Conservation (phyloP, 164 flowering plant species). For the Chimonanthus salicifolius region DNA sequence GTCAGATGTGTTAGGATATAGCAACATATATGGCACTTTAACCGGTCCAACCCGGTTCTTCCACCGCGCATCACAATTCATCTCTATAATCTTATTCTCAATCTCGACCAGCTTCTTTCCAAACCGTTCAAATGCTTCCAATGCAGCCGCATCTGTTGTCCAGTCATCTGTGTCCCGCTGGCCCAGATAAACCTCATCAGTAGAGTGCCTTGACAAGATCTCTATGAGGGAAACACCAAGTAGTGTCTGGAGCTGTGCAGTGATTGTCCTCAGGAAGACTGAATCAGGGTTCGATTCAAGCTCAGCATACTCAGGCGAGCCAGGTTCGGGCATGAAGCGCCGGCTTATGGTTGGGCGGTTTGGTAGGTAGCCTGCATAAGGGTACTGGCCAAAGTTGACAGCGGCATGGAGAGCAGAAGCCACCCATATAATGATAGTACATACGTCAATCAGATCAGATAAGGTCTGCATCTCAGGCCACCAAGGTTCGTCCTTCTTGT, state of each 20-base stretch:
- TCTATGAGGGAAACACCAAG: conserved; percentile 74
- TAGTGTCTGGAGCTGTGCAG: conserved; percentile 67
- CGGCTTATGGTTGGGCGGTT: conserved; percentile 84
- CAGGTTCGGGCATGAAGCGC: conserved; percentile 78
- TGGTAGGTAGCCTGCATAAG: conserved; percentile 79
- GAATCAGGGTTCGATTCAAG: conserved; percentile 52
- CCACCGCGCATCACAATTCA: conserved; percentile 30
- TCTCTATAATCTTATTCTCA: conserved; percentile 44
- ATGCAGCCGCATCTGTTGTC: conserved; percentile 49
- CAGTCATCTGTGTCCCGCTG: conserved; percentile 59
- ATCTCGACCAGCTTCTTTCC: conserved; percentile 39
- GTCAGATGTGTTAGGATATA: conserved; percentile 75
- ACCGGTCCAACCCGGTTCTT: conserved; percentile 74
- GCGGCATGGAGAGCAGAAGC: conserved; percentile 95
- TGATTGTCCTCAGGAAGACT: conserved; percentile 62
- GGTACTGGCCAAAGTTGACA: conserved; percentile 84
- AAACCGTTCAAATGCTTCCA: conserved; percentile 55
- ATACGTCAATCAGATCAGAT: conserved; percentile 43
- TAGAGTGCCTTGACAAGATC: conserved; percentile 65
- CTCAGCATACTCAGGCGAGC: conserved; percentile 55
- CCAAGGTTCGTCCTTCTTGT: conserved; percentile 66
- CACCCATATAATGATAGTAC: conserved; percentile 74
- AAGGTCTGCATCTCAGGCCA: conserved; percentile 65
- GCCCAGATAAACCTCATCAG: conserved; percentile 76
- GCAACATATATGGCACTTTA: conserved; percentile 64